Conservation (phyloP, 352 stramenopile genomes). For the Globisporangium orthogonon region DNA sequence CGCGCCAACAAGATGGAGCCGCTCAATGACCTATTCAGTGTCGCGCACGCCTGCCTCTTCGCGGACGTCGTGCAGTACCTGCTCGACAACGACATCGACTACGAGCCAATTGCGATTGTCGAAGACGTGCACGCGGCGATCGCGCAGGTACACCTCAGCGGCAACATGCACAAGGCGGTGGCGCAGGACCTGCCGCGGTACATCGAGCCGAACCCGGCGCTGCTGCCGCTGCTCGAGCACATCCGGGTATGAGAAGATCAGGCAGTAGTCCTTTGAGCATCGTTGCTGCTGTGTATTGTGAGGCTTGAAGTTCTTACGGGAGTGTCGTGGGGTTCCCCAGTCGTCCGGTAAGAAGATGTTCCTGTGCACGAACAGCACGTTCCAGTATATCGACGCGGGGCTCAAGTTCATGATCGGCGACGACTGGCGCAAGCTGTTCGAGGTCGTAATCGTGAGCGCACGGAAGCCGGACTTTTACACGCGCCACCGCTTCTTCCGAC, state of each 20-base stretch:
- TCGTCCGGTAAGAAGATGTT: slow-evolving; percentile 88
- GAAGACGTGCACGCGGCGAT: slow-evolving; percentile 88
- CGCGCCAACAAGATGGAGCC: slow-evolving; percentile 87
- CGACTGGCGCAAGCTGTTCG: slow-evolving; percentile 87
- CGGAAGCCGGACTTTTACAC: slow-evolving; percentile 93
- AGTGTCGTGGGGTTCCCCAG: slow-evolving; percentile 13
- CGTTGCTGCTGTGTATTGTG: not conserved
- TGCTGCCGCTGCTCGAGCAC: slow-evolving; percentile 78
- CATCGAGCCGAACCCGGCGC: slow-evolving; percentile 83
- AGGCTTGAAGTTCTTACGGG: not conserved
- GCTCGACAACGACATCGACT: slow-evolving; percentile 86
- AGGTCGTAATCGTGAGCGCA: slow-evolving; percentile 86
- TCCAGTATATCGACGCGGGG: slow-evolving; percentile 91
- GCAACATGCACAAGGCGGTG: slow-evolving; percentile 90
- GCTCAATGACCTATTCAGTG: slow-evolving; percentile 92
- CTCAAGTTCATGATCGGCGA: slow-evolving; percentile 91
- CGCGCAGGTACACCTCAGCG: slow-evolving; percentile 86
- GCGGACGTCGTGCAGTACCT: slow-evolving; percentile 93
- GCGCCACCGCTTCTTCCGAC: slow-evolving; percentile 64
- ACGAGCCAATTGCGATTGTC: slow-evolving; percentile 82
- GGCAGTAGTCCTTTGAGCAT: no score
- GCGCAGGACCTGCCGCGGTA: slow-evolving; percentile 79
- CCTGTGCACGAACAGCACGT: slow-evolving; percentile 92
- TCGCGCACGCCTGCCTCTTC: slow-evolving; percentile 92
- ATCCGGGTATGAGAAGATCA: slow-evolving; percentile 32